Conservation (phyloP, 495 filamentous ascomycete genomes). For the Aspergillus sclerotiicarbonarius region DNA sequence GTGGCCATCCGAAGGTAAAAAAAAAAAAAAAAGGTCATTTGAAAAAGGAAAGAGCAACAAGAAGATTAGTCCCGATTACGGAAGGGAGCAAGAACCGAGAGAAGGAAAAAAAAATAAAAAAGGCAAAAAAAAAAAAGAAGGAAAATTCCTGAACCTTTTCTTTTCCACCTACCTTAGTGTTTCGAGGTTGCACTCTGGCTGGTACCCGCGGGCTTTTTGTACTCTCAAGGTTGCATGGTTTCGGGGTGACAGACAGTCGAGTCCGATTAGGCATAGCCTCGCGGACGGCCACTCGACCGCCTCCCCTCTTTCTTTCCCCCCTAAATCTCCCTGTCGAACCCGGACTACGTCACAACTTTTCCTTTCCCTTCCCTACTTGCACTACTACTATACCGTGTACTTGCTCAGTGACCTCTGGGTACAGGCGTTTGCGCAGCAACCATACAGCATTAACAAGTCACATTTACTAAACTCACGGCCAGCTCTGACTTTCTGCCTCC, state of each 20-base stretch:
- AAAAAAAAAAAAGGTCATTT: not conserved
- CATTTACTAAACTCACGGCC: slow-evolving; percentile 2
- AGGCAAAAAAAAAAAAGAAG: slow-evolving; percentile 1
- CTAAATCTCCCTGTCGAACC: slow-evolving; percentile 28
- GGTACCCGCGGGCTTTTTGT: slow-evolving; percentile 24
- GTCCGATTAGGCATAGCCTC: slow-evolving; percentile 17
- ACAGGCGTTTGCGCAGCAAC: slow-evolving; percentile 5
- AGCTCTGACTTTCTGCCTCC: slow-evolving; percentile 4
- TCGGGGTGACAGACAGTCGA: slow-evolving; percentile 22
- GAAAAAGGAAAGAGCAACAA: slow-evolving; percentile 1
- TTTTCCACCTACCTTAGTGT: not conserved
- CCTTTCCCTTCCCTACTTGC: slow-evolving; percentile 13
- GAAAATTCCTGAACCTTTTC: not conserved
- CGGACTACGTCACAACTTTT: slow-evolving; percentile 39
- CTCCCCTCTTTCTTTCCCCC: slow-evolving; percentile 26
- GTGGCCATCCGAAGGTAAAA: not conserved
- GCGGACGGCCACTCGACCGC: slow-evolving; percentile 25
- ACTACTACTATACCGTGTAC: slow-evolving; percentile 7
- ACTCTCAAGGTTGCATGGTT: slow-evolving; percentile 25
- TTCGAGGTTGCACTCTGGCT: slow-evolving; percentile 19
- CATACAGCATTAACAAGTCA: slow-evolving; percentile 8
- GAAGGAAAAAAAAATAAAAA: slow-evolving; percentile 3
- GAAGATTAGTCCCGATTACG: slow-evolving; percentile 2
- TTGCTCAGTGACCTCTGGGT: slow-evolving; percentile 11
- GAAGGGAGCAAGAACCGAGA: slow-evolving; percentile 2